Evolutionary conservation across 768 basidiomycete species (phyloP), one percentile per base, ranked within the genome.

Genomic region (Panellus pusillus): DNA sequence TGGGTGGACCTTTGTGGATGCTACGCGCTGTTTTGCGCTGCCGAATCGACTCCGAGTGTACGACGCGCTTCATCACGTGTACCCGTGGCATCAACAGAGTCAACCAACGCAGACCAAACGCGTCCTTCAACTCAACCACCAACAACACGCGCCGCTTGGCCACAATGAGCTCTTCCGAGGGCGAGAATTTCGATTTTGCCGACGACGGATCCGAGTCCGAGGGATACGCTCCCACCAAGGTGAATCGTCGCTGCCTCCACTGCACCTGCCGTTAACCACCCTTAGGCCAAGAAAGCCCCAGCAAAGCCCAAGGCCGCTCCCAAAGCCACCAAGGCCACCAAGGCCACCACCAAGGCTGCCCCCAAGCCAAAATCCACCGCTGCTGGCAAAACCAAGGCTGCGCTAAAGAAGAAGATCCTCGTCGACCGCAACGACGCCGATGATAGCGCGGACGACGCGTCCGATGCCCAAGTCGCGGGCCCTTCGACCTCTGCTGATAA

Each of bases 101-200:
- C 50, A 52, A 49, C 48, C 39, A 53, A 53, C 51, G 31, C 29
- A 35, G 32, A 35, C 7, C 28, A 28, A 45, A 57, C 55, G 55
- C 50, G 55, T 15, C 9, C 40, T 51, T 52, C 27, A 55, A 41
- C 47, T 52, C 40, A 43, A 60, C 48, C 52, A 60, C 48, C 52
- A 37, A 29, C n/a, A 58, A 38, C 36, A 53, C 59, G 44, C 56
- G 50, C 61, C 53, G 53, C 51, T 44, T 57, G 55, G 47, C 44
- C 46, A 66, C 58, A 50, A 90, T 91, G 89, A 87, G 83, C 70
- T 87, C 86, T 50, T 87, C 87, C 11, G 87, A 86, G 65, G 79
- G 69, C 46, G 89, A 91, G 70, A 81, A 77, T 60, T 90, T 85
- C 46, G 81, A 83, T 58, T 61, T 50, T 27, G 52, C 87, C 44